phyloP scores from a whole-genome alignment of 164 flowering plant genomes.

The grape (Vitis vinifera) region DNA sequence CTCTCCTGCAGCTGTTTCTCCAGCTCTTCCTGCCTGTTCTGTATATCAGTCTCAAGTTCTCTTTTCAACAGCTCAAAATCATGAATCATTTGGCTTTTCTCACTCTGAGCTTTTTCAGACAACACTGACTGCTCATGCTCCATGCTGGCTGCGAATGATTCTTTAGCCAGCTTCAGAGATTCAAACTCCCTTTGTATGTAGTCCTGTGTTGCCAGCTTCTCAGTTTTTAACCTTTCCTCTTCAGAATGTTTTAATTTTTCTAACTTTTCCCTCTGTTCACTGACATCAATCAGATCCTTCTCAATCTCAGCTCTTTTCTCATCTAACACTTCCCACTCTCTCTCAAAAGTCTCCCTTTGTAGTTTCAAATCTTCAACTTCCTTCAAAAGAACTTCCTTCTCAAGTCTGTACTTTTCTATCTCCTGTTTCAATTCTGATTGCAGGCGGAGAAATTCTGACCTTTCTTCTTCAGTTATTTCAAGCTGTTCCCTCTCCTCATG shows the following conservation, averaged over 20 bases:
- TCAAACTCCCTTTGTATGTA: constrained; percentile 35
- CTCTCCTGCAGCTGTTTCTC: constrained; percentile 35
- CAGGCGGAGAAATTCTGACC: constrained; percentile 37
- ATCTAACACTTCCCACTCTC: constrained; percentile 56
- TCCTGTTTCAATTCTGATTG: constrained; percentile 46
- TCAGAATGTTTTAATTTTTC: constrained; percentile 28
- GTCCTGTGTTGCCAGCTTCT: constrained; percentile 30
- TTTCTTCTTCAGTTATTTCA: constrained; percentile 44
- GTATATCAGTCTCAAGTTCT: constrained; percentile 37
- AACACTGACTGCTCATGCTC: constrained; percentile 35
- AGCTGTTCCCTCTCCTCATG: constrained; percentile 31
- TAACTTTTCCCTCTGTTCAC: constrained; percentile 28
- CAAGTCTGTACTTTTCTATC: constrained; percentile 36
- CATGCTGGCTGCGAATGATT: constrained; percentile 40
- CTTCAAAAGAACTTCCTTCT: constrained; percentile 41
- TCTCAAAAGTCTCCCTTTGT: constrained; percentile 49
- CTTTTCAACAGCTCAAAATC: constrained; percentile 33
- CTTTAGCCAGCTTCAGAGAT: constrained; percentile 35
- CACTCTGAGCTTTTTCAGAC: constrained; percentile 37
- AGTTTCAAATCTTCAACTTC: constrained; percentile 48
- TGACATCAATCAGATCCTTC: constrained; percentile 24
- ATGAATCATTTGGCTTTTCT: constrained; percentile 35
- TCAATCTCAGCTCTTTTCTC: constrained; percentile 37
- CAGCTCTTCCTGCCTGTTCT: constrained; percentile 31
- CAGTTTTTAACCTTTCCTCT: constrained; percentile 38